Conservation (phyloP, 306 rosid species). For the Coriaria nepalensis region DNA sequence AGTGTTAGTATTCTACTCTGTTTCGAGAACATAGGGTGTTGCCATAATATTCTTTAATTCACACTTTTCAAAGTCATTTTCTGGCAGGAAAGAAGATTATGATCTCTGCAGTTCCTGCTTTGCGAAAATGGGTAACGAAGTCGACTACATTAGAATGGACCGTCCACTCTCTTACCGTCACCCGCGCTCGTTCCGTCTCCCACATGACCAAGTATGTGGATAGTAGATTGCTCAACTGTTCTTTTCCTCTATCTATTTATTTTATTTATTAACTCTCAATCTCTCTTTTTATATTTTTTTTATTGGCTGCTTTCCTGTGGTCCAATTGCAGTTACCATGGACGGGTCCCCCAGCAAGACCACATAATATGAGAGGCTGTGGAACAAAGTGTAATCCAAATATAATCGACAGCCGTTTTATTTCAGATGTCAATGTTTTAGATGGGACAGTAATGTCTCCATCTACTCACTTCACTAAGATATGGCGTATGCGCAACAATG, state of each 20-base stretch:
- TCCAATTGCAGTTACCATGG: constrained; percentile 20
- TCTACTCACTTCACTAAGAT: constrained; percentile 71
- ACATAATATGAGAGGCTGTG: constrained; percentile 15
- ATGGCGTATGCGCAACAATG: constrained; percentile 84
- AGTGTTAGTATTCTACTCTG: constrained; percentile 37
- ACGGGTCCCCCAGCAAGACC: constrained; percentile 14
- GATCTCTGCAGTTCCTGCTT: constrained; percentile 82
- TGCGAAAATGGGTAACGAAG: constrained; percentile 34
- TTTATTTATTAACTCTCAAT: constrained; percentile 3
- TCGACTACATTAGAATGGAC: constrained; percentile 60
- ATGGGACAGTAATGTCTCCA: constrained; percentile 78
- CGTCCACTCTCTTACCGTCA: constrained; percentile 30
- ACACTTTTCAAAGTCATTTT: not conserved
- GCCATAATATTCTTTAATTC: not conserved
- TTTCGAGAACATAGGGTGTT: not conserved
- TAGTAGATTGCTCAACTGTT: constrained; percentile 6
- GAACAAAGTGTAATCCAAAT: constrained; percentile 22
- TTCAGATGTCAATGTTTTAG: constrained; percentile 67
- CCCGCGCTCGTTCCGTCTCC: constrained; percentile 20
- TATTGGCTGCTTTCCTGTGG: too few species aligned
- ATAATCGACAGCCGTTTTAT: constrained; percentile 61
- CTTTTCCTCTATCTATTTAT: not conserved
- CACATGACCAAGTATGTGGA: constrained; percentile 18
- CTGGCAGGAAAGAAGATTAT: constrained; percentile 58
- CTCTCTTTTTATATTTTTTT: constrained; percentile 4